Conservation (phyloP, 1,284 basidiomycete genomes). For the Ceratobasidium papillatum region DNA sequence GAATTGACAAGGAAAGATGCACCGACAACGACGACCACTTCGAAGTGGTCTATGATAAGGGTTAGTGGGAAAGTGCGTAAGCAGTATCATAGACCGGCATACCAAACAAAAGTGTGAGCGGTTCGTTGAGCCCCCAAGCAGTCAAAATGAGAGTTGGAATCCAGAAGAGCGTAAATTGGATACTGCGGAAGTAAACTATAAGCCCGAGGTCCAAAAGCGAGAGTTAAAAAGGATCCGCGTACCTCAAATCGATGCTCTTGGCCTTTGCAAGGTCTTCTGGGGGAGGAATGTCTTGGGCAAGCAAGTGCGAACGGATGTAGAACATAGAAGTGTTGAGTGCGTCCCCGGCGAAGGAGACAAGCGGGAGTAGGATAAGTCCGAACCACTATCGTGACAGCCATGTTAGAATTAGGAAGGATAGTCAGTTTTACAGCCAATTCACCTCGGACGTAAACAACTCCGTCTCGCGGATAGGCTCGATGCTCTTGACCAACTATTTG, state of each 20-base stretch:
- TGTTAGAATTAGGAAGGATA: too few relatives aligned
- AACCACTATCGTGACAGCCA: conserved; percentile 60
- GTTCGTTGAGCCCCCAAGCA: conserved; percentile 38
- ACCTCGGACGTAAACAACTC: conserved; percentile 47
- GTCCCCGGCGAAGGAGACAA: conserved; percentile 75
- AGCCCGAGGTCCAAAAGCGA: background rate
- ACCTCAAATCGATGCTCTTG: conserved; percentile 64
- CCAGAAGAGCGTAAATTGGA: conserved; percentile 43
- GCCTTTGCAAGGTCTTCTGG: conserved; percentile 64
- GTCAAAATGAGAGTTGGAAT: conserved; percentile 35
- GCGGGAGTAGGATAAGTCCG: conserved; percentile 70
- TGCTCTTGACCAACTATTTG: conserved; percentile 63
- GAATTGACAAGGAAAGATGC: conserved; percentile 43
- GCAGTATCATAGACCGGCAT: background rate
- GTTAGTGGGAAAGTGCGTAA: background rate
- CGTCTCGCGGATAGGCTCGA: conserved; percentile 62
- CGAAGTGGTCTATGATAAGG: conserved; percentile 49
- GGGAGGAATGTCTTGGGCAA: conserved; percentile 51
- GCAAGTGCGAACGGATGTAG: conserved; percentile 54
- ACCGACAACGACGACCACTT: conserved; percentile 38
- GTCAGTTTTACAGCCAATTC: background rate
- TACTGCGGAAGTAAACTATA: conserved; percentile 11
- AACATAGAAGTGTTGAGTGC: conserved; percentile 64
- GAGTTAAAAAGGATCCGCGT: background rate
- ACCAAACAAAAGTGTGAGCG: conserved; percentile 41